Base-by-base conservation (phyloP, 768 basidiomycete genomes). In the Pleurotus tuber-regium region DNA sequence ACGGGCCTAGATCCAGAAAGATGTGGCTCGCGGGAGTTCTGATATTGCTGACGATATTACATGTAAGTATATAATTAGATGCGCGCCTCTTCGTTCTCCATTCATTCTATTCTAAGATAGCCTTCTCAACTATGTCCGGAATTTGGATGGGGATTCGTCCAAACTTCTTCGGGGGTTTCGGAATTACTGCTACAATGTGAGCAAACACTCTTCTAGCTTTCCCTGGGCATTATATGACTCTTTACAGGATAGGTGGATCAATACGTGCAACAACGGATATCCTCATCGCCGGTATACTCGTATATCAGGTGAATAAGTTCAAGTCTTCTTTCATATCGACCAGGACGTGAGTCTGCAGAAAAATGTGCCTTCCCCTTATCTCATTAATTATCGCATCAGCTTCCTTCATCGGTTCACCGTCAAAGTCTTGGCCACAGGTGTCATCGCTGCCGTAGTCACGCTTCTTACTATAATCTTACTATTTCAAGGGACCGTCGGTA, bases 361-460 rank as follows among this genome's bases (percentile, higher is more conserved):
- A 16, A 2, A 2, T 29, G 14, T n/a, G 12, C 16, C 12, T 12
- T 19, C 23, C 19, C 4, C 16, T 42, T 16, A 24, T 18, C 16
- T 19, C 30, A 31, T 25, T 42, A 23, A 2, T 9, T 19, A 2
- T 2, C 11, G n/a, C 10, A 12, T 2, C 12, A 35, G 46, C 29
- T 47, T 47, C 31, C 26, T 47, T 29, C 46, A 30, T 9, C 46
- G 46, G 14, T 47, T 47, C n/a, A 47, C 46, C 18, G 31, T 47
- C 16, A 31, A 24, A 23, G 46, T 47, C 14, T n/a, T 47, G 18
- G 19, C 46, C 5, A 47, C 46, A 4, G 46, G 46, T 19, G 33
- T 31, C 9, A 14, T 47, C n/a, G 46, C 46, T 19, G 28, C 46
- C 19, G 31, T 47, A 4, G n/a, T 47, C 16, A 29, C 46, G 16